Conservation (phyloP, 2,329 filamentous ascomycete species). For the Aspergillus spinulosporus region DNA sequence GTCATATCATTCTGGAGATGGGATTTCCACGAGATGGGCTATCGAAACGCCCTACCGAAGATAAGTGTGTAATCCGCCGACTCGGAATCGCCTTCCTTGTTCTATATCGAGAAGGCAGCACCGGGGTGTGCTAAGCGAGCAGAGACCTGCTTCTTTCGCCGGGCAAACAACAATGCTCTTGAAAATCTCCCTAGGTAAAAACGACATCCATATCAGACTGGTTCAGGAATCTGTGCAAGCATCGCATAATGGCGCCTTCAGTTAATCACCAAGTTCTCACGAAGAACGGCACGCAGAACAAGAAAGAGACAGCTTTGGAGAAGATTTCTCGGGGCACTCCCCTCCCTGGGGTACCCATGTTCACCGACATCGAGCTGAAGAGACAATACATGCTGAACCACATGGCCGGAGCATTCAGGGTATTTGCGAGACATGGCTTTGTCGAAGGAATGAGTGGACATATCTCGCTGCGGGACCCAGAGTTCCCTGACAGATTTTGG, state of each 20-base stretch:
- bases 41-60: not conserved
- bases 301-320: slow-evolving; percentile 5
- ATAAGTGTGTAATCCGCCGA: not conserved
- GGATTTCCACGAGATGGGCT: not conserved
- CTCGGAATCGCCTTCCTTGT: slow-evolving; percentile 10
- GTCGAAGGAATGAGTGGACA: slow-evolving; percentile 38
- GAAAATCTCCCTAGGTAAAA: not conserved
- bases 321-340: slow-evolving; percentile 9
- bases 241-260: slow-evolving; percentile 7
- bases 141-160: not conserved
- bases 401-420: slow-evolving; percentile 44
- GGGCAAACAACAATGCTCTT: not conserved
- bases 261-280: not conserved
- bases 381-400: slow-evolving; percentile 33
- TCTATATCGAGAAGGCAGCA: not conserved
- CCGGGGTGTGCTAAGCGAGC: not conserved
- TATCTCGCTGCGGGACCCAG: slow-evolving; percentile 44
- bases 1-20: not conserved
- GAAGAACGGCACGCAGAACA: not conserved
- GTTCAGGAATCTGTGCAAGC: not conserved
- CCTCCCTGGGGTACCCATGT: slow-evolving; percentile 9
- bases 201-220: not conserved
- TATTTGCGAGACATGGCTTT: slow-evolving; percentile 22
- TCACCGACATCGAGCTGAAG: slow-evolving; percentile 1
- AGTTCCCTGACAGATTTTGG: slow-evolving; percentile 36